Evolutionary conservation across 805 yeast species (phyloP).

Genomic region (Spathaspora girioi): DNA sequence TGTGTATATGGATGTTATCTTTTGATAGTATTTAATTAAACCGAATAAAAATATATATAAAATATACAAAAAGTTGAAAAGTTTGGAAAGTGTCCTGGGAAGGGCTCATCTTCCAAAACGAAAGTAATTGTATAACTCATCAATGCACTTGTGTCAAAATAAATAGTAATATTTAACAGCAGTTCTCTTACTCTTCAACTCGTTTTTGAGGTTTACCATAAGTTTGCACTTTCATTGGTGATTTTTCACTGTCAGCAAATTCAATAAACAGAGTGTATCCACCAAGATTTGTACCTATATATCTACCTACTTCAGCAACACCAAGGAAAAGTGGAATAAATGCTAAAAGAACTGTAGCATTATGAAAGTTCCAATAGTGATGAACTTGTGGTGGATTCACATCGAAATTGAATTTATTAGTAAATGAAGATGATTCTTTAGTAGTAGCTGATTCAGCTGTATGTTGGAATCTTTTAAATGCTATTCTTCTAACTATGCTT

Average conservation of each 20-base stretch:
- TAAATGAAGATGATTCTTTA: slow-evolving; percentile 26
- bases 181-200: neutral
- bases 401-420: slow-evolving; percentile 40
- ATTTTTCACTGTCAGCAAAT: slow-evolving; percentile 34
- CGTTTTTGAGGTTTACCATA: slow-evolving; percentile 34
- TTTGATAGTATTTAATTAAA: neutral
- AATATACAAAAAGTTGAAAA: neutral
- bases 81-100: no score
- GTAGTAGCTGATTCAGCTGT: slow-evolving; percentile 13
- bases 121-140: neutral
- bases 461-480: slow-evolving; percentile 26
- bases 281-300: slow-evolving; percentile 19
- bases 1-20: neutral
- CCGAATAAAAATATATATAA: neutral
- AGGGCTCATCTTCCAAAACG: no score
- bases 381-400: slow-evolving; percentile 43
- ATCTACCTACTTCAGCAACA: slow-evolving; percentile 32
- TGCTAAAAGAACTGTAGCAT: slow-evolving; percentile 32
- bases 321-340: slow-evolving; percentile 34
- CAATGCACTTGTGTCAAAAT: neutral
- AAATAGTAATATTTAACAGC: neutral
- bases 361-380: slow-evolving; percentile 41
- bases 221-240: slow-evolving; percentile 34
- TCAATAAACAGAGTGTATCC: slow-evolving; percentile 30
- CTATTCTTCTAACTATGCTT: slow-evolving; percentile 10